phyloP scores from a whole-genome alignment of 768 basidiomycete genomes.

The Suillus weaverae region DNA sequence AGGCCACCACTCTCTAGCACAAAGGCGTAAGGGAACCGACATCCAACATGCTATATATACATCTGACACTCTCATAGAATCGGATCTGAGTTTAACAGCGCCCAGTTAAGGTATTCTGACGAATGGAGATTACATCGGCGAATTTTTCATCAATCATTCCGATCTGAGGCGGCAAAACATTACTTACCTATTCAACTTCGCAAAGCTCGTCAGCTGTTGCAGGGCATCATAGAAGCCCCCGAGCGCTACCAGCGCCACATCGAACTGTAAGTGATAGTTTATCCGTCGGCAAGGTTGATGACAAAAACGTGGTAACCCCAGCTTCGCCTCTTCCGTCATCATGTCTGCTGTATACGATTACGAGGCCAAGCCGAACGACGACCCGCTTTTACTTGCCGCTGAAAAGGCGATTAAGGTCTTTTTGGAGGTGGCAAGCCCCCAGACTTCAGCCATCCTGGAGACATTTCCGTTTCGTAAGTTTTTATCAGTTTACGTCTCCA shows the following conservation, averaged over 20 bases:
- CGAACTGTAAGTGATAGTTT: slow-evolving; percentile 25
- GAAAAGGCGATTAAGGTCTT: slow-evolving; percentile 30
- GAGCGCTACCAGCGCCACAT: slow-evolving; percentile 29
- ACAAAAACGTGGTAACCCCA: slow-evolving; percentile 11
- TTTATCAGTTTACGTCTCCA: slow-evolving; percentile 8
- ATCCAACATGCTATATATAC: neutral
- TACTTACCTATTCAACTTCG: slow-evolving; percentile 28
- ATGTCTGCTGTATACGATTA: slow-evolving; percentile 36
- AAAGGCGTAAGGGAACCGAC: slow-evolving; percentile 22
- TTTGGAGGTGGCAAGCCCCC: slow-evolving; percentile 24
- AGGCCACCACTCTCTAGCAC: slow-evolving; percentile 32
- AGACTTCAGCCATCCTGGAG: slow-evolving; percentile 28
- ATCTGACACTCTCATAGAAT: slow-evolving; percentile 19
- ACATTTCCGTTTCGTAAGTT: slow-evolving; percentile 33
- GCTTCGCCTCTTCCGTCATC: slow-evolving; percentile 33
- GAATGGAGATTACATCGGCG: slow-evolving; percentile 33
- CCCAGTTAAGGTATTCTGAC: slow-evolving; percentile 30
- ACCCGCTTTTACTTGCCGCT: slow-evolving; percentile 31
- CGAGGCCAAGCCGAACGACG: slow-evolving; percentile 27
- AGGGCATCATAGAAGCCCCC: slow-evolving; percentile 23
- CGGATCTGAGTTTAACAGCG: slow-evolving; percentile 32
- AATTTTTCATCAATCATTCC: slow-evolving; percentile 34
- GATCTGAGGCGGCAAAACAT: slow-evolving; percentile 25
- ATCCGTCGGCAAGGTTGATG: neutral
- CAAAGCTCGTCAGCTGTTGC: slow-evolving; percentile 28